These are phyloP conservation scores for Prorocentrum cordatum DNA, from an alignment of 169 alveolate genomes.

Conservation along the genomic window DNA sequence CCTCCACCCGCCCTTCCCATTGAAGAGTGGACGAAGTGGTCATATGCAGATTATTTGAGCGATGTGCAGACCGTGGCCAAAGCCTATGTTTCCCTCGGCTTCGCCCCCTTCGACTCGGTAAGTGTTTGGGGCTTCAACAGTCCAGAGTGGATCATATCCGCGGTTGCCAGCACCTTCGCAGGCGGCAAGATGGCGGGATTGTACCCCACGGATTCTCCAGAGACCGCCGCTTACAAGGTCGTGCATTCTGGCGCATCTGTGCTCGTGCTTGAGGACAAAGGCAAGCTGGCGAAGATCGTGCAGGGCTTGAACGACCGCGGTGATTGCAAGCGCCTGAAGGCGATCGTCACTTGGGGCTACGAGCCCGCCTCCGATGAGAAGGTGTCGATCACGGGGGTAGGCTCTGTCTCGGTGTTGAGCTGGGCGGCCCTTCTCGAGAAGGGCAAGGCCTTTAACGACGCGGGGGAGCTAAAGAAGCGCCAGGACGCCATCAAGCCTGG, in stretches of 20 bases:
- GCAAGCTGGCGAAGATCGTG: constrained; percentile 11
- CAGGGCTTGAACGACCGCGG: not conserved
- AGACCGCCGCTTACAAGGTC: constrained; percentile 55
- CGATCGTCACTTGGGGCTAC: constrained; percentile 17
- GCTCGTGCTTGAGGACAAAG: constrained; percentile 19
- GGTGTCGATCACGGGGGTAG: too few species aligned
- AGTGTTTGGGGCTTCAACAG: constrained; percentile 50
- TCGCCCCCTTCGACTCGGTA: constrained; percentile 30
- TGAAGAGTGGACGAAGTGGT: too few species aligned
- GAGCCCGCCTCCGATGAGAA: not conserved
- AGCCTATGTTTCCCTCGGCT: not conserved
- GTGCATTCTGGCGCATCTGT: constrained; percentile 23
- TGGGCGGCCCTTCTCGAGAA: not conserved
- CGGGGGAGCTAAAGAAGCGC: not conserved
- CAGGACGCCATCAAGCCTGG: not conserved
- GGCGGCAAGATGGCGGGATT: constrained; percentile 1
- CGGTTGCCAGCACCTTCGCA: not conserved
- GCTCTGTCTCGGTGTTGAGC: not conserved
- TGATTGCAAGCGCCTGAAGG: not conserved
- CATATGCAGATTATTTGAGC: too few species aligned
- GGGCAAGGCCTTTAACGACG: not conserved
- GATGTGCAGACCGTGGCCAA: too few species aligned
- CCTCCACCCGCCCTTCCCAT: too few species aligned
- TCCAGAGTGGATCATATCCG: constrained; percentile 20
- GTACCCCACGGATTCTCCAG: constrained; percentile 22